Evolutionary conservation across 78 protist genomes (phyloP), one percentile per base, ranked within the genome.

Genomic region (Thecamonas trahens): DNA sequence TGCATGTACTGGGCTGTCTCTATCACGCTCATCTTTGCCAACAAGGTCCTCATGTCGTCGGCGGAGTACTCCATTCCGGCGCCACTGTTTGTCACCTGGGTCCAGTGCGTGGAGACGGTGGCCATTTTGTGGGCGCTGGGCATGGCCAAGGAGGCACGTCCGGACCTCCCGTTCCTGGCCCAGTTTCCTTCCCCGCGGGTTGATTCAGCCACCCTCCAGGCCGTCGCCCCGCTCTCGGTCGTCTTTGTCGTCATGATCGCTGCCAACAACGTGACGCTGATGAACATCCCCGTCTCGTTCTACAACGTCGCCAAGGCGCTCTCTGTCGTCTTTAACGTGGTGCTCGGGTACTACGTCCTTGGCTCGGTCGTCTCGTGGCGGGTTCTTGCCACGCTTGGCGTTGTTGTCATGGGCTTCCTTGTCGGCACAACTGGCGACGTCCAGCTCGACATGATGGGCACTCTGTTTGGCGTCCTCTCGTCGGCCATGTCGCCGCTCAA

Each of bases 201-300:
- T 26, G 58, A 67, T n/a, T 5, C 11, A 11, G 60, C 3, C 44
- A 28, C 4, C 18, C 34, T 22, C 58, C 7, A 13, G 32, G 11
- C 9, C 18, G 59, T 67, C 37, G 3, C 29, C 20, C 58, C 60
- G 31, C 45, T 67, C 26, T 7, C 38, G 11, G 11, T 45, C 20
- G 32, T 67, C 35, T 67, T 47, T 47, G n/a, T 47, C 29, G 72
- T 61, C 49, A 67, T 67, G 72, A 26, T 67, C 13, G 72, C 53
- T n/a, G 7, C 47, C 58, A 67, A 67, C 60, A 67, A 67, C 60
- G 39, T 67, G 39, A 3, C 31, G 11, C 60, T 67, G 17, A 67
- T 49, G 29, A 1, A 47, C 14, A 59, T 67, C 26, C 29, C 15
- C 44, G 60, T 67, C 15, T 7, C 72, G 39, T 67, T 47, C n/a